Conservation (phyloP, 768 basidiomycete genomes). For the Trametes meyenii region DNA sequence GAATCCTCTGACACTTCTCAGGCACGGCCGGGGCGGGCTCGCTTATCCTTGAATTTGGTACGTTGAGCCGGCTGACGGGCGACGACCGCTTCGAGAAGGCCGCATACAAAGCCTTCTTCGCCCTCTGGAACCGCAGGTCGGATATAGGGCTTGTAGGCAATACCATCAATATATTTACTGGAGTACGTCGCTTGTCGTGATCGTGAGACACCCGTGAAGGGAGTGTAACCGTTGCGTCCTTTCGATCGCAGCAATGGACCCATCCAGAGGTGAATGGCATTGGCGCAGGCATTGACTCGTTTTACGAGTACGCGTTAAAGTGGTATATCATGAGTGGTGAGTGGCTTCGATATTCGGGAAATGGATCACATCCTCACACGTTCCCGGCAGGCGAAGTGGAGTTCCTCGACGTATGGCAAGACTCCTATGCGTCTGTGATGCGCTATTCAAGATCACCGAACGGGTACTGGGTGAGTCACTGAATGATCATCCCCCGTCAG, state of each 20-base stretch:
- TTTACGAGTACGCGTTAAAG: conserved; percentile 92
- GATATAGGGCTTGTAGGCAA: conserved; percentile 87
- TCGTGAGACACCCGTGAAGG: neutral
- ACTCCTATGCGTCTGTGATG: conserved; percentile 55
- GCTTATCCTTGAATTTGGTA: conserved; percentile 92
- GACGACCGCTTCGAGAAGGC: conserved; percentile 89
- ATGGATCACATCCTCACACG: neutral
- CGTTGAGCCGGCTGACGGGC: conserved; percentile 86
- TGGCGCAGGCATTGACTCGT: conserved; percentile 95
- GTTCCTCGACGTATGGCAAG: conserved; percentile 43
- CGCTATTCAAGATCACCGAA: conserved; percentile 78
- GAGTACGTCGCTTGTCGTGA: conserved; percentile 52
- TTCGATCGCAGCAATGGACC: conserved; percentile 63
- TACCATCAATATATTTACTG: conserved; percentile 78
- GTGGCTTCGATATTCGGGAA: conserved; percentile 25
- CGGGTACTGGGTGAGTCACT: conserved; percentile 77
- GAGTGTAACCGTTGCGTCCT: neutral
- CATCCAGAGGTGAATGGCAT: conserved; percentile 77
- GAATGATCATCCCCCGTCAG: neutral
- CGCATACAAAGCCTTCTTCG: conserved; percentile 89
- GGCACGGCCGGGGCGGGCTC: conserved; percentile 94
- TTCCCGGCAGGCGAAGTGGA: conserved; percentile 38
- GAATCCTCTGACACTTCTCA: conserved; percentile 32
- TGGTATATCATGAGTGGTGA: conserved; percentile 87
- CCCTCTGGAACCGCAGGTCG: conserved; percentile 90